Evolutionary conservation across 2,329 filamentous ascomycete species (phyloP).

Genomic region (Elsinoe fawcettii): DNA sequence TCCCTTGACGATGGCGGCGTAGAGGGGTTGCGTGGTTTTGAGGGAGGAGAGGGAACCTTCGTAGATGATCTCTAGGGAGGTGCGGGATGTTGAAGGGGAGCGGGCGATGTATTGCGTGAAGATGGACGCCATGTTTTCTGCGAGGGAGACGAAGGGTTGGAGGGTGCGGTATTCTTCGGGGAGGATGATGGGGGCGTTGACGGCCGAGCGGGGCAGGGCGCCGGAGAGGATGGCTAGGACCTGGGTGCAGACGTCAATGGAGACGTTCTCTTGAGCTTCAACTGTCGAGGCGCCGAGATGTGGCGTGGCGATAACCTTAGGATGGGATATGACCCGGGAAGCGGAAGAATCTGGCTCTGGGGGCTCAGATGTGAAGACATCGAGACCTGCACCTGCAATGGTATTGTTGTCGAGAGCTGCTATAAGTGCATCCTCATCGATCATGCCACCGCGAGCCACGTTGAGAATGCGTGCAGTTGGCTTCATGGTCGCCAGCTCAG

Average conservation of each 20-base stretch:
- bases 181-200: constrained; percentile 74
- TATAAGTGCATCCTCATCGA: constrained; percentile 67
- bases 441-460: constrained; percentile 70
- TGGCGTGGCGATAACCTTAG: constrained; percentile 67
- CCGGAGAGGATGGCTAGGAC: constrained; percentile 65
- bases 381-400: constrained; percentile 69
- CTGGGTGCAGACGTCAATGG: constrained; percentile 74
- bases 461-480: constrained; percentile 66
- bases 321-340: constrained; percentile 56
- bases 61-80: constrained; percentile 68
- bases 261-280: constrained; percentile 79
- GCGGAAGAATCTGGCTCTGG: constrained; percentile 53
- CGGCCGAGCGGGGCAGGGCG: constrained; percentile 64
- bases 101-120: constrained; percentile 67
- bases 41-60: constrained; percentile 65
- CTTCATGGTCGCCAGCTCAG: constrained; percentile 65
- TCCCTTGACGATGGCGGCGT: constrained; percentile 71
- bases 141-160: constrained; percentile 65
- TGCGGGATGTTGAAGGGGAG: constrained; percentile 38
- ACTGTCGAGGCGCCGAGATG: constrained; percentile 73
- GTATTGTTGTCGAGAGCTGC: constrained; percentile 61
- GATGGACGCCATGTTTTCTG: constrained; percentile 71
- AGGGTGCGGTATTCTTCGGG: constrained; percentile 72
- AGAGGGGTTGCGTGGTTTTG: constrained; percentile 68
- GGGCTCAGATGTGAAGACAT: constrained; percentile 73